These are phyloP conservation scores for Penicillium sp. DNA, from an alignment of 2,329 filamentous ascomycete genomes.

Conservation along the genomic window DNA sequence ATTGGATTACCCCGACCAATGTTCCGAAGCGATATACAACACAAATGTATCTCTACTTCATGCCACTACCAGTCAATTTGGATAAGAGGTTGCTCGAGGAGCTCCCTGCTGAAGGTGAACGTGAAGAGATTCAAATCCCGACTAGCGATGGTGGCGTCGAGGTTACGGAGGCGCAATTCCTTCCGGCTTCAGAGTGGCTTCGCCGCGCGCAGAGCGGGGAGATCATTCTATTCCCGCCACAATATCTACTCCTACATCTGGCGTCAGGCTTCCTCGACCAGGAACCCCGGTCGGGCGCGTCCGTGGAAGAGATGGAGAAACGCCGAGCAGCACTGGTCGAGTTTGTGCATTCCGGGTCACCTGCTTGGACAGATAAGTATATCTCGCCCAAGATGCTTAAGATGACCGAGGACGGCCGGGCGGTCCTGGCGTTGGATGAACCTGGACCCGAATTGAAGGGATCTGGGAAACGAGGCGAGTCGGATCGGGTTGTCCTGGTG, in stretches of 20 bases:
- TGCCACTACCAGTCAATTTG: conserved; percentile 57
- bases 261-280: conserved; percentile 50
- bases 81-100: conserved; percentile 32
- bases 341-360: conserved; percentile 48
- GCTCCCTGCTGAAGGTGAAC: conserved; percentile 40
- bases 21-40: conserved; percentile 80
- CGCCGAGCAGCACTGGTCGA: conserved; percentile 48
- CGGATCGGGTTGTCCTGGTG: conserved; percentile 57
- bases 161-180: conserved; percentile 75
- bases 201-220: conserved; percentile 59
- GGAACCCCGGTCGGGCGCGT: conserved; percentile 23
- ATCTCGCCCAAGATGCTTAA: conserved; percentile 46
- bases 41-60: conserved; percentile 94
- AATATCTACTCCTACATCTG: conserved; percentile 62
- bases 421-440: conserved; percentile 54
- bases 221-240: conserved; percentile 86
- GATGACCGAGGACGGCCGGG: conserved; percentile 46
- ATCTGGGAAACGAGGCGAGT: conserved; percentile 49
- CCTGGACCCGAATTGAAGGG: conserved; percentile 57
- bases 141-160: conserved; percentile 69
- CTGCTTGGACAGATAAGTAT: conserved; percentile 48
- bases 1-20: conserved; percentile 80
- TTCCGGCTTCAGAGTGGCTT: conserved; percentile 69
- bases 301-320: conserved; percentile 29
- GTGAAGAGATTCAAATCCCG: conserved; percentile 65